Percentiles rank a stretch among this genome's conserved stretches.
Evolutionary conservation across 768 basidiomycete species (phyloP).

Genomic region (Gelatoporia subvermispora): DNA sequence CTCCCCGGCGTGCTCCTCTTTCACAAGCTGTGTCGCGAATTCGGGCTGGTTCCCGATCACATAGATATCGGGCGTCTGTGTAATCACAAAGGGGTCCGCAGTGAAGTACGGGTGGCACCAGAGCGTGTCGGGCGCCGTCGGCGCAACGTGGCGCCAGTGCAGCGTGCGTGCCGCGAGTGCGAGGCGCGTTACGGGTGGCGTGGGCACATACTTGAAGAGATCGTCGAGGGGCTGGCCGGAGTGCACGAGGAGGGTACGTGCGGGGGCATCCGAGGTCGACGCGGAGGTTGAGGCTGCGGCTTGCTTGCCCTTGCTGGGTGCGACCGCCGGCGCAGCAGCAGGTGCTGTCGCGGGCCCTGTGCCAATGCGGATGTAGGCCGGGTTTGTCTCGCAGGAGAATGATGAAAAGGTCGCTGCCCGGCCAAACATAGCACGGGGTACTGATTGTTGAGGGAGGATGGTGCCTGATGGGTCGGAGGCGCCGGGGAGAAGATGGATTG

Average conservation of each 20-base stretch:
- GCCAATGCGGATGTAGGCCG: conserved; percentile 71
- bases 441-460: conserved; percentile 89
- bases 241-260: conserved; percentile 70
- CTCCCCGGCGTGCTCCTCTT: conserved; percentile 26
- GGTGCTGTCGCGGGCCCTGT: conserved; percentile 31
- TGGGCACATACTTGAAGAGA: conserved; percentile 86
- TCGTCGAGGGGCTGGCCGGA: conserved; percentile 94
- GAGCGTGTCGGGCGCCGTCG: conserved; percentile 96
- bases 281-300: conserved; percentile 7
- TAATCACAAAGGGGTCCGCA: conserved; percentile 84
- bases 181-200: conserved; percentile 66
- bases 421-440: conserved; percentile 91
- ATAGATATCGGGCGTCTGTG: conserved; percentile 86
- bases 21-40: conserved; percentile 72
- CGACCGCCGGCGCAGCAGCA: conserved; percentile 17
- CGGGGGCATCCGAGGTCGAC: conserved; percentile 13
- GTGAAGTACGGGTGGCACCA: conserved; percentile 96
- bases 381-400: conserved; percentile 84
- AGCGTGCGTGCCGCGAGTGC: conserved; percentile 75
- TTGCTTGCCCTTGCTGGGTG: conserved; percentile 2
- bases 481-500: conserved; percentile 87
- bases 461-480: conserved; percentile 82
- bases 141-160: conserved; percentile 95
- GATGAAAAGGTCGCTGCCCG: conserved; percentile 49
- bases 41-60: conserved; percentile 86